These are phyloP conservation scores for Crotalaria pallida DNA, from an alignment of 306 rosid genomes.

Conservation along the genomic window DNA sequence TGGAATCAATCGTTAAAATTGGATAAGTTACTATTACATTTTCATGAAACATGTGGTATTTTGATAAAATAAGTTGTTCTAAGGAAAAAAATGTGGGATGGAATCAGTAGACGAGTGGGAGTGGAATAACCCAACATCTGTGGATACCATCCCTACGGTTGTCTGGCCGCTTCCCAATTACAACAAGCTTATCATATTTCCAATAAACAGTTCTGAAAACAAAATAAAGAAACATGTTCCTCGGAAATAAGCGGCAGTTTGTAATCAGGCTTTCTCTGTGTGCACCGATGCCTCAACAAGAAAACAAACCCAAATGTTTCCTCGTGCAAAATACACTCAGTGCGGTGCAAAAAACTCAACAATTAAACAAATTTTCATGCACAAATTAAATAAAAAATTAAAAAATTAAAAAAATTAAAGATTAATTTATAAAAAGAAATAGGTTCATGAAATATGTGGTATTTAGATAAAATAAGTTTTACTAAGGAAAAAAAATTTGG, in stretches of 20 bases:
- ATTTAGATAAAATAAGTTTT: background rate
- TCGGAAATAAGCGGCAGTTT: background rate
- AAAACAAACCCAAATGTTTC: constrained; percentile 22
- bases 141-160: constrained; percentile 93
- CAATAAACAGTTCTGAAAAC: background rate
- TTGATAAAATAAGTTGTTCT: background rate
- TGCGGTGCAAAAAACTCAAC: constrained; percentile 19
- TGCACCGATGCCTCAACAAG: constrained; percentile 35
- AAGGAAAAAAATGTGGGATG: constrained; percentile 41
- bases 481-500: constrained; percentile 22
- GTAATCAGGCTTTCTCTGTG: constrained; percentile 43
- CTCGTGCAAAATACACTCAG: constrained; percentile 29
- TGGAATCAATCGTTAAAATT: background rate
- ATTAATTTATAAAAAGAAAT: background rate
- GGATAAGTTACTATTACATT: background rate
- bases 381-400: too few relatives aligned
- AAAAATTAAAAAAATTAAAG: too few relatives aligned
- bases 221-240: constrained; percentile 1
- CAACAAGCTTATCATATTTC: background rate
- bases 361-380: too few relatives aligned
- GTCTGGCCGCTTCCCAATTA: constrained; percentile 83
- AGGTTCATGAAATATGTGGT: background rate
- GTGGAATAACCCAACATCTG: constrained; percentile 46
- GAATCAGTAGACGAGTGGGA: constrained; percentile 64
- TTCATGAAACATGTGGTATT: background rate